A percentile compares a stretch with the other conserved stretches of the same genome.
phyloP scores from a whole-genome alignment of 2,329 filamentous ascomycete species.

The Arthrobotrys iridis region DNA sequence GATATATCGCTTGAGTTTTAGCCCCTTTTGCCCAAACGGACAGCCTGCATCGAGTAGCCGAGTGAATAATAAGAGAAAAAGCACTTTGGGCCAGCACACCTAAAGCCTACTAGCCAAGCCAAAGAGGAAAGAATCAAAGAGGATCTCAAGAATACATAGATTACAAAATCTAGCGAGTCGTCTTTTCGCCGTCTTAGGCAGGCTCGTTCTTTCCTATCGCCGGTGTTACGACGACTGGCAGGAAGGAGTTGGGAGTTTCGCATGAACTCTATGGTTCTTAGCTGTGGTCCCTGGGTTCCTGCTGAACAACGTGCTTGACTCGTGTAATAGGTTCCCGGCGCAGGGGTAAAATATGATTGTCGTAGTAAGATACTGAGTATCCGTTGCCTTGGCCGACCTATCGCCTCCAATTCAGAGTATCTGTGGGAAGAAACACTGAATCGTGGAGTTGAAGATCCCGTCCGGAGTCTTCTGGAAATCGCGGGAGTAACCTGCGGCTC shows the following conservation, averaged over 20 bases:
- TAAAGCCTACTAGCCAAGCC: not conserved
- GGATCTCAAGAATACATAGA: constrained; percentile 2
- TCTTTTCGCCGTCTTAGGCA: constrained; percentile 47
- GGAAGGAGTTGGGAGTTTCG: constrained; percentile 28
- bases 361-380: not conserved
- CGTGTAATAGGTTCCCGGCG: not conserved
- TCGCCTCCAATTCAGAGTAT: not conserved
- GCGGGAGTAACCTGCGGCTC: constrained; percentile 29
- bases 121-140: constrained; percentile 44
- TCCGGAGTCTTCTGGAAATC: not conserved
- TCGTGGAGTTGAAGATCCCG: not conserved
- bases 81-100: constrained; percentile 2
- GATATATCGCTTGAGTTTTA: not conserved
- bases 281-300: constrained; percentile 8
- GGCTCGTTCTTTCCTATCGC: constrained; percentile 23
- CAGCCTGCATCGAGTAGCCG: constrained; percentile 5
- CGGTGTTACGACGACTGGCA: constrained; percentile 4
- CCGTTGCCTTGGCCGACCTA: not conserved
- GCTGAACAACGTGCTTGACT: constrained; percentile 15
- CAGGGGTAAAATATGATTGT: constrained; percentile 9
- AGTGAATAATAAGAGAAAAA: constrained; percentile 3
- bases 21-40: constrained; percentile 18
- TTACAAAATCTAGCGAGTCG: not conserved
- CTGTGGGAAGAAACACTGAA: not conserved
- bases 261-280: constrained; percentile 25